Evolutionary conservation across 768 basidiomycete genomes (phyloP).

Genomic region (Candolleomyces efflorescens): DNA sequence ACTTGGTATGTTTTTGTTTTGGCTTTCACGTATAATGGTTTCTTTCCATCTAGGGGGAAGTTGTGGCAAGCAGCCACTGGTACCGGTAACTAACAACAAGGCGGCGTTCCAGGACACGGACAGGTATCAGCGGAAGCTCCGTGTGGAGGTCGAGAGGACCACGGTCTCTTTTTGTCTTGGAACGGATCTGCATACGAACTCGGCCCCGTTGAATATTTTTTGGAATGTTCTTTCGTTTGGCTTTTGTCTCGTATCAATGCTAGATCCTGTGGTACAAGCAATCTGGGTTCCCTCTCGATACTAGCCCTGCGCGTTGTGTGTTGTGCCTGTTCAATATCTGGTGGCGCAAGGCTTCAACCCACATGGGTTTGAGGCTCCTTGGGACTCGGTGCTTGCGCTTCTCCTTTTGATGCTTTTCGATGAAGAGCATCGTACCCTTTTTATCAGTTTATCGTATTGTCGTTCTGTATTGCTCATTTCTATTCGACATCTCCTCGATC

Average conservation of each 20-base stretch:
- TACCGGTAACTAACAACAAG: slow-evolving; percentile 16
- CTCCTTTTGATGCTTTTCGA: not conserved
- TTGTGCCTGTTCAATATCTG: slow-evolving; percentile 8
- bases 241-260: not conserved
- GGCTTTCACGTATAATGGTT: not conserved
- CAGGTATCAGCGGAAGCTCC: slow-evolving; percentile 34
- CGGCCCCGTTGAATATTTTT: slow-evolving; percentile 20
- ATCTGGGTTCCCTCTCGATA: slow-evolving; percentile 8
- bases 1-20: slow-evolving; percentile 79
- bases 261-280: slow-evolving; percentile 5
- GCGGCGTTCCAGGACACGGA: slow-evolving; percentile 36
- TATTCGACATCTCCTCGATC: slow-evolving; percentile 27
- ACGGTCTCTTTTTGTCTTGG: slow-evolving; percentile 9
- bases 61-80: not conserved
- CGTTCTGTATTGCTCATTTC: slow-evolving; percentile 21
- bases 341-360: slow-evolving; percentile 5
- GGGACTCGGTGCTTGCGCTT: slow-evolving; percentile 3
- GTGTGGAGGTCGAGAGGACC: slow-evolving; percentile 33
- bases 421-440: not conserved
- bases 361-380: slow-evolving; percentile 1
- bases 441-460: not conserved
- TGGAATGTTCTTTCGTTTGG: slow-evolving; percentile 8
- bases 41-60: slow-evolving; percentile 19
- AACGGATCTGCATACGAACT: slow-evolving; percentile 1
- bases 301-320: slow-evolving; percentile 2